Base-by-base conservation (phyloP, 306 rosid species). In the Lagenaria siceraria region DNA sequence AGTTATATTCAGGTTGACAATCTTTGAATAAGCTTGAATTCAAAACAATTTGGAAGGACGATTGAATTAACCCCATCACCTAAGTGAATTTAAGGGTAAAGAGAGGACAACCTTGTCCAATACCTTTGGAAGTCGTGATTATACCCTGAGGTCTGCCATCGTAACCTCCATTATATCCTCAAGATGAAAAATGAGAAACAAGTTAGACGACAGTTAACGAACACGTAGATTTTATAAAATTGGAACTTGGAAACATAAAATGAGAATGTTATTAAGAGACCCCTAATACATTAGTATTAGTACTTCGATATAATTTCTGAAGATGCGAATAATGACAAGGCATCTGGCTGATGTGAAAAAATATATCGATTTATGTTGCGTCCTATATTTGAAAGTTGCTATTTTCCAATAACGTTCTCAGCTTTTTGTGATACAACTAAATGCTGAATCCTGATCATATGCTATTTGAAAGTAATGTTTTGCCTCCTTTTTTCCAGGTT, bases 401-500 rank as follows among this genome's bases (percentile, higher is more conserved):
- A 70, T 70, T 71, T 71, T 48, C 12, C 6, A 43, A 15, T 24
- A 13, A 42, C 40, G 27, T 48, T 48, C 59, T 18, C 76, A 25
- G n/a, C 42, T 3, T 27, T 22, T 22, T 48, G 11, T 48, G 6
- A 40, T 48, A 48, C 75, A 22, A 13, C 42, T 48, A 27, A 48
- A 46, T 25, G 76, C 27, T 25, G 29, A 48, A 46, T 25, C 59
- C 27, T 25, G 29, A 48, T 71, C 31, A 8, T 14, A 71, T 71
- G 7, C 27, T 49, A 48, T 46, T 46, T 70, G 56, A 25, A 70
- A 70, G 76, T 46, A 22, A 43, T 6, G 17, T 46, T 48, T 48
- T 13, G n/a, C n/a, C 12, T 19, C 76, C 22, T 4, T n/a, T 80
- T 86, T 78, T 79, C 79, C 92, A 96, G 99, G 96, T 90, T 80